Conservation (phyloP, 2,329 filamentous ascomycete species). For the Ophiostoma populinum region DNA sequence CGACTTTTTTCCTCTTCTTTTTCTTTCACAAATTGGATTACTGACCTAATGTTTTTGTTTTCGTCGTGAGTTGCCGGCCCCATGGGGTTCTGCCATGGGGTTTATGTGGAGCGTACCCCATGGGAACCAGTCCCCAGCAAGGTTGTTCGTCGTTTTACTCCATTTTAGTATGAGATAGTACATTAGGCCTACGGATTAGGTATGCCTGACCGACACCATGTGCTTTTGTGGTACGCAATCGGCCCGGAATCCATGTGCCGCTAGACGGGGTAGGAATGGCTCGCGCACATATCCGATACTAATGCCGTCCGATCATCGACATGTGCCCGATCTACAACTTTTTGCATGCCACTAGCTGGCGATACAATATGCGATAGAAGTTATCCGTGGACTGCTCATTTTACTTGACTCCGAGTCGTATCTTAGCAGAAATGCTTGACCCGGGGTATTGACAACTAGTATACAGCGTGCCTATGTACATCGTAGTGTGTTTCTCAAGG, state of each 20-base stretch:
- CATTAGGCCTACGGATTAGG: too few species aligned
- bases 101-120: slow-evolving; percentile 1
- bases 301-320: not conserved
- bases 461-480: too few species aligned
- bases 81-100: slow-evolving; percentile 1
- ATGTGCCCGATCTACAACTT: not conserved
- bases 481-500: too few species aligned
- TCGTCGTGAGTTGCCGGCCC: slow-evolving; percentile 1
- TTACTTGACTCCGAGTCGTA: too few species aligned
- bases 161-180: too few species aligned
- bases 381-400: too few species aligned
- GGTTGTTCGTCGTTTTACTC: too few species aligned
- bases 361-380: too few species aligned
- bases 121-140: not conserved
- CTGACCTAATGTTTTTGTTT: not conserved
- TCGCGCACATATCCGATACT: not conserved
- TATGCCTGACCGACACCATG: too few species aligned
- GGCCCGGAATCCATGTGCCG: not conserved
- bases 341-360: too few species aligned
- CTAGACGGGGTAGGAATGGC: not conserved
- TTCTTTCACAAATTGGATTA: not conserved
- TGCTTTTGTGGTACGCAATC: slow-evolving; percentile 1
- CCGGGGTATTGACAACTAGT: too few species aligned
- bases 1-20: not conserved
- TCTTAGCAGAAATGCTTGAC: too few species aligned